Evolutionary conservation across 2,329 filamentous ascomycete genomes (phyloP).

Genomic region (Geoglossum cookeanum): DNA sequence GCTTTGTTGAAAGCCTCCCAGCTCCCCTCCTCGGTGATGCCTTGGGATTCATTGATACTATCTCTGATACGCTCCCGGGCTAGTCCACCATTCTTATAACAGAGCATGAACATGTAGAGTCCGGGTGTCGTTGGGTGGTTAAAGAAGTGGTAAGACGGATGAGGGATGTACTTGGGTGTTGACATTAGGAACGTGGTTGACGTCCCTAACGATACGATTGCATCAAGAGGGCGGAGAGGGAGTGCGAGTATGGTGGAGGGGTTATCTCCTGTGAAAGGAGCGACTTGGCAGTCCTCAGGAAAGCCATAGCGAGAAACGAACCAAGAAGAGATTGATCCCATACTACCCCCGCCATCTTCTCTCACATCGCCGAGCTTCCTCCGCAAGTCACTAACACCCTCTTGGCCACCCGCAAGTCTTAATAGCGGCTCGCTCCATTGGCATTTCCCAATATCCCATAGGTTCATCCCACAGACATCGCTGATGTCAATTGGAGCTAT

Average conservation of each 20-base stretch:
- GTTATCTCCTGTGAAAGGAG: constrained; percentile 89
- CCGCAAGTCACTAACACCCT: constrained; percentile 45
- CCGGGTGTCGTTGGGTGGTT: constrained; percentile 84
- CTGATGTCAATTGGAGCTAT: constrained; percentile 83
- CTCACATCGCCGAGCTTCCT: constrained; percentile 64
- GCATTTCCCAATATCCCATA: constrained; percentile 71
- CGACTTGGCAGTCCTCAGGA: constrained; percentile 50
- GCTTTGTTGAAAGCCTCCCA: constrained; percentile 71
- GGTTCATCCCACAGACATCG: constrained; percentile 90
- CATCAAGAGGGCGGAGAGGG: constrained; percentile 70
- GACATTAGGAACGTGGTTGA: constrained; percentile 97
- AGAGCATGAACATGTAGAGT: constrained; percentile 99
- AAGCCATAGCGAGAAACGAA: constrained; percentile 68
- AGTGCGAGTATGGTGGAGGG: constrained; percentile 85
- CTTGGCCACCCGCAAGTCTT: constrained; percentile 49
- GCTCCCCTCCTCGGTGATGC: constrained; percentile 26
- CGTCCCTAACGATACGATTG: constrained; percentile 86
- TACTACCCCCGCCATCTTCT: constrained; percentile 58
- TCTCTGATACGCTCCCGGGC: constrained; percentile 83
- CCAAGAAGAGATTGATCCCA: constrained; percentile 61
- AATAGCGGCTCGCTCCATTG: constrained; percentile 60
- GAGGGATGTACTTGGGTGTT: constrained; percentile 74
- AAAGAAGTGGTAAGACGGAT: constrained; percentile 91
- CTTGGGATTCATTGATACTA: constrained; percentile 39
- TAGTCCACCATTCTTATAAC: constrained; percentile 95